Evolutionary conservation across 441 rosid genomes (phyloP), one percentile per base, ranked within the genome.

Genomic region (Populus hybrid): DNA sequence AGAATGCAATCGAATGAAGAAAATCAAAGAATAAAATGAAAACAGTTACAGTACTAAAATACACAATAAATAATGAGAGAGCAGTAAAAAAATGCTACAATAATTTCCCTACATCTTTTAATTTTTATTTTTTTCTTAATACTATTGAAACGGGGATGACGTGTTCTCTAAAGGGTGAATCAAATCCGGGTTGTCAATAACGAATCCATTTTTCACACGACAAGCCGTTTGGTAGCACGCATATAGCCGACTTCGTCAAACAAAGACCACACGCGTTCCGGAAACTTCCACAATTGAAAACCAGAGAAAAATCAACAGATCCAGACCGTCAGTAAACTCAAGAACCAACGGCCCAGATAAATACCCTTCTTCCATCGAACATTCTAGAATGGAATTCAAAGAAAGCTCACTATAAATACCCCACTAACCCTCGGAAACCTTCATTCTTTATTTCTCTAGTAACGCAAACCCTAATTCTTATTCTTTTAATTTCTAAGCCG

Each of bases 341-440:
- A 14, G 20, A 46, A 5, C 20, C 57, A 46, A 46, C 57, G 83
- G 77, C n/a, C 38, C 28, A 23, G 64, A 78, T 28, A 1, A 53
- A 70, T 75, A 1, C 53, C 65, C 71, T 3, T 14, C 53, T 34
- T 11, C 16, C 16, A 6, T 4, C 26, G 89, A 86, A 84, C 83
- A 79, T 86, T 84, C 89, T 73, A 79, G 89, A 86, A 81, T 10
- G 53, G 14, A 59, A n/a, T 6, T 14, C 3, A 46, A 36, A 6
- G 2, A 69, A 28, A 10, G 20, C 57, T 14, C 57, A 14, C 36
- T 71, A 76, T 78, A 80, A 59, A 84, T 26, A 20, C 24, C 20
- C 10, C 4, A 4, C 3, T 38, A 7, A 1, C 40, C 5, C 8
- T 34, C 46, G 7, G 1, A 68, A 14, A 2, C 42, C 2, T 23